Base-by-base conservation (phyloP, 2,329 filamentous ascomycete genomes). In the Penicillium occitanis region DNA sequence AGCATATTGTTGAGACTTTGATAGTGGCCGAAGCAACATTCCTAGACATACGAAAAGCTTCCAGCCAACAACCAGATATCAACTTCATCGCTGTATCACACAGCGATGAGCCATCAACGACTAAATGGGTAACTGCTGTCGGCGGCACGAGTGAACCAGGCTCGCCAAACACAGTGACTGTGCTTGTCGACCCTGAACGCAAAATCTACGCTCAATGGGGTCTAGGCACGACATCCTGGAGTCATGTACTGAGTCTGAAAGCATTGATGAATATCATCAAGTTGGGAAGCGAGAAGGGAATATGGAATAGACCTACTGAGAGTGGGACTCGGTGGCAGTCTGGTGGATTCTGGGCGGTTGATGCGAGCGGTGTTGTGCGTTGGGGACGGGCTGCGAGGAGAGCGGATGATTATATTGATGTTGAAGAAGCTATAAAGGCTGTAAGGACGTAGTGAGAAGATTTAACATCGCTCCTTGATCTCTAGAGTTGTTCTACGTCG, bases 301-400 rank as follows among this genome's bases (percentile, higher is more conserved):
- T 59, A 13, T 59, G 57, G 33, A 42, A 59, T 44, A 28, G 37
- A 35, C 35, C 57, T 28, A 40, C 57, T 40, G 57, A 59, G 57
- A 40, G 35, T 17, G 33, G n/a, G 5, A 59, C 19, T 11, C 19
- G 35, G 35, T 59, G 57, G 35, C 57, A 59, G 37, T 44, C 57
- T n/a, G n/a, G 33, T 42, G 55, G 55, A 14, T 58, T 58, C 2
- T 40, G 55, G 33, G n/a, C 33, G 14, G 19, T 58, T 58, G 33
- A 58, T 40, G 50, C 17, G 30, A 35, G 7, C 42, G 33, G 55
- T 5, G 7, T 58, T 35, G 35, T 42, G 37, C 19, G 19, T 42
- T 59, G 57, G 57, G 19, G 35, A 5, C 37, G 35, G 19, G 19
- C n/a, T 17, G 35, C 57, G 6, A 44, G 19, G 6, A 42, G 22